Conservation (phyloP, 352 stramenopile genomes). For the Globisporangium camurandrum region DNA sequence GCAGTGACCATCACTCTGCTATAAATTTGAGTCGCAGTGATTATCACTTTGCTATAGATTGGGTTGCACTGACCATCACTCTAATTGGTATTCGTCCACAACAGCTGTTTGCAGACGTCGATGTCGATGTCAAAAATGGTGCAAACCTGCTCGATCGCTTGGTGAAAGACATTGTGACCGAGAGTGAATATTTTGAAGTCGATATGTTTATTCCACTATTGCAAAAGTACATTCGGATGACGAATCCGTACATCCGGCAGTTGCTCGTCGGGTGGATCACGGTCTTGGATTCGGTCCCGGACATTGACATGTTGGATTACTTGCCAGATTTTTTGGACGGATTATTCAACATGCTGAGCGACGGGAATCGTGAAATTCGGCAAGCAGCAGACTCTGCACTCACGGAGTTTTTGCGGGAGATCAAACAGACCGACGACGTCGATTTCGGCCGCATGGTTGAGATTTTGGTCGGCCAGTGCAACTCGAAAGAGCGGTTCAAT, state of each 20-base stretch:
- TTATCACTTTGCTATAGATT: too few species aligned
- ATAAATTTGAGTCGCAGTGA: too few species aligned
- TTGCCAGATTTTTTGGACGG: conserved; percentile 96
- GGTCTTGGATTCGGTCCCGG: conserved; percentile 96
- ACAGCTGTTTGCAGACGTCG: conserved; percentile 98
- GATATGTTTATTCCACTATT: conserved; percentile 98
- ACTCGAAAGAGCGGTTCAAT: conserved; percentile 96
- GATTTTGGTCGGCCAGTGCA: conserved; percentile 97
- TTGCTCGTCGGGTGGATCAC: conserved; percentile 98
- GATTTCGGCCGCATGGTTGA: conserved; percentile 97
- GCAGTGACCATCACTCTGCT: too few species aligned
- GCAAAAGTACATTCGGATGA: conserved; percentile 98
- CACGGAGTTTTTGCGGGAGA: conserved; percentile 94
- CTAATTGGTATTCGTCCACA: neutral
- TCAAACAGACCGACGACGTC: conserved; percentile 93
- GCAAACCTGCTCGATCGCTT: conserved; percentile 87
- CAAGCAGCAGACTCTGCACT: conserved; percentile 93
- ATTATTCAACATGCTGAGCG: conserved; percentile 99
- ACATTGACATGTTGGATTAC: conserved; percentile 99
- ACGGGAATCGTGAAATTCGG: conserved; percentile 97
- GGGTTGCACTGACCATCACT: neutral
- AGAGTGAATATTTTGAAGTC: conserved; percentile 97
- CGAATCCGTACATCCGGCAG: conserved; percentile 99
- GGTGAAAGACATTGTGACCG: conserved; percentile 99
- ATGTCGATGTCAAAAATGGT: conserved; percentile 99